Evolutionary conservation across 23 red algal species (phyloP), one percentile per base, ranked within the genome.

Genomic region (Pyropia haitanensis): DNA sequence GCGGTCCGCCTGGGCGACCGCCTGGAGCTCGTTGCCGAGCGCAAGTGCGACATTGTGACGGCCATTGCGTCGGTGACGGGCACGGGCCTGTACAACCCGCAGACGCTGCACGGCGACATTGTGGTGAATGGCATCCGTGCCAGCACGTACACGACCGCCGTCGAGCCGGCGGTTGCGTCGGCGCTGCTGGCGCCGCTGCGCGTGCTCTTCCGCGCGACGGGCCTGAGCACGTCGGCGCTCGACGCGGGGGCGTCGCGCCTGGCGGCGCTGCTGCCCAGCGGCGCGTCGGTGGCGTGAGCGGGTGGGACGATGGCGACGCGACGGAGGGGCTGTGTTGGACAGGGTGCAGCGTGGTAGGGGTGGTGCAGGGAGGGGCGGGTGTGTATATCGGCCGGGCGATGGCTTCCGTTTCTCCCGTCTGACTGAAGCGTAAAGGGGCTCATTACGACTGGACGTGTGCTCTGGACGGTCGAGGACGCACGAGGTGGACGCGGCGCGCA

Each of bases 101-200:
- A 88, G 28, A 88, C 83, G 6, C 63, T 72, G 8, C 83, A 88
- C 34, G 83, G 83, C 9, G 73, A 88, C 27, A 88, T 88, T 46
- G 44, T 88, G 13, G 83, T 88, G 14, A 79, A 78, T 51, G 56
- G 61, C 46, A 31, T 88, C 7, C 26, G 53, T 17, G 73, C 83
- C 15, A 65, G 65, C 16, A 79, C 83, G 0, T 88, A 67, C 44
- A 88, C 83, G 2, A 44, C 53, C 34, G 60, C 67, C 15, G 49
- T 88, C 7, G 65, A 77, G 9, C 29, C 51, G 54, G 12, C 60
- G 15, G 44, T 64, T 1, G 83, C 83, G 24, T 72, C 76, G 21
- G 59, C 74, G 30, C 13, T 77, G 58, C 49, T 88, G 57, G 24
- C 73, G 16, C 83, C 73, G 0, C 23, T 78, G 9, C 83, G 83